Conservation (phyloP, 768 basidiomycete genomes). For the Podaxis sp. region DNA sequence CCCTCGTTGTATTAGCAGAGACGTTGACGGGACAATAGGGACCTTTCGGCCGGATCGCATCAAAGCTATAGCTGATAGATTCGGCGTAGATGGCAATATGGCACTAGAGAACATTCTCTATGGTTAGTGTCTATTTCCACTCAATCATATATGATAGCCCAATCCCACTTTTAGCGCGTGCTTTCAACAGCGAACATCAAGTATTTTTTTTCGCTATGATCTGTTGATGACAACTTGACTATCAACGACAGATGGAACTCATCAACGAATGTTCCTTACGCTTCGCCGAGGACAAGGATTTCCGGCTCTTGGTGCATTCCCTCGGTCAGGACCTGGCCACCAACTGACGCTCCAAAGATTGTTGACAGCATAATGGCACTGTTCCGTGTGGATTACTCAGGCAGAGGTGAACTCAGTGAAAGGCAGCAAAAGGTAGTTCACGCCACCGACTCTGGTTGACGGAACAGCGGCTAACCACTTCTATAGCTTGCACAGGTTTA, state of each 20-base stretch:
- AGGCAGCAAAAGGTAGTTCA: slow-evolving; percentile 81
- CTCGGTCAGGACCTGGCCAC: not conserved
- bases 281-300: slow-evolving; percentile 89
- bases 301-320: slow-evolving; percentile 56
- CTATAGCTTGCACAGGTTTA: slow-evolving; percentile 73
- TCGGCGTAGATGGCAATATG: slow-evolving; percentile 88
- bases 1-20: not conserved
- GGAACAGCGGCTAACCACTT: not conserved
- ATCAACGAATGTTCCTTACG: slow-evolving; percentile 87
- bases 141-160: not conserved
- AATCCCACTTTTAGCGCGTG: slow-evolving; percentile 57
- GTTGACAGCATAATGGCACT: slow-evolving; percentile 97
- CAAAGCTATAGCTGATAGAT: slow-evolving; percentile 85
- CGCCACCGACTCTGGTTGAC: not conserved
- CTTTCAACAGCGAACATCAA: slow-evolving; percentile 92
- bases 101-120: slow-evolving; percentile 91
- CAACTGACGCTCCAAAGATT: slow-evolving; percentile 50
- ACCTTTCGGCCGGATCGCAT: slow-evolving; percentile 95
- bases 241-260: slow-evolving; percentile 69
- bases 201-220: slow-evolving; percentile 32
- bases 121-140: slow-evolving; percentile 39
- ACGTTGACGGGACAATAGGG: slow-evolving; percentile 39
- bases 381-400: slow-evolving; percentile 91
- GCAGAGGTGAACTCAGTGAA: slow-evolving; percentile 91
- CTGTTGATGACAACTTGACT: not conserved